These are phyloP conservation scores for Trichophyton schoenleinii DNA, from an alignment of 2,329 filamentous ascomycete genomes.

Conservation along the genomic window DNA sequence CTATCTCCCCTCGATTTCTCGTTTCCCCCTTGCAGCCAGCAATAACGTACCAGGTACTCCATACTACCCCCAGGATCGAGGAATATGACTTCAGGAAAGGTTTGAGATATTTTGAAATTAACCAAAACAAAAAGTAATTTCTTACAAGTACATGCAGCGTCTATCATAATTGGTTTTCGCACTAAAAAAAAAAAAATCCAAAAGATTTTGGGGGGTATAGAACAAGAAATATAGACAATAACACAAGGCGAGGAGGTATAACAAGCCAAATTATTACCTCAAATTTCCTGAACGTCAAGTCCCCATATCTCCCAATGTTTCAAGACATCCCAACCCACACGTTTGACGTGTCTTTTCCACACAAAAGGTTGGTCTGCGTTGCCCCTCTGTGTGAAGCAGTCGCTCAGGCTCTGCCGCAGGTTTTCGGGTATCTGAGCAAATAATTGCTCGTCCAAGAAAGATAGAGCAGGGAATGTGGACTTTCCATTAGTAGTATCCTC, in stretches of 20 bases:
- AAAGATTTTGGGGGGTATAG: background rate
- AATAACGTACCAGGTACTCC: no score
- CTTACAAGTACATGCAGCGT: no score
- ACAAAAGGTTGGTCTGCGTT: conserved; percentile 3
- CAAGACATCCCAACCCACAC: conserved; percentile 30
- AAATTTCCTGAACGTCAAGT: conserved; percentile 30
- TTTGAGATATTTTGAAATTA: no score
- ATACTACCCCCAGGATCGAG: no score
- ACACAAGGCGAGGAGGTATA: background rate
- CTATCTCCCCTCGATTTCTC: background rate
- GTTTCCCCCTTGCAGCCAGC: no score
- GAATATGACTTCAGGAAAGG: no score
- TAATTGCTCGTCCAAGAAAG: background rate
- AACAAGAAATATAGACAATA: background rate
- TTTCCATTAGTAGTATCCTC: background rate
- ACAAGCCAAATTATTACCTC: background rate
- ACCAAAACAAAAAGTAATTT: no score
- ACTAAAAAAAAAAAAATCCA: background rate
- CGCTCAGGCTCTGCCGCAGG: background rate
- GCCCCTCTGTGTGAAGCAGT: background rate
- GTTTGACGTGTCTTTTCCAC: conserved; percentile 24
- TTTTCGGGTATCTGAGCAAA: background rate
- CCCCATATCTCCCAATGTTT: conserved; percentile 35
- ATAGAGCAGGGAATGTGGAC: background rate
- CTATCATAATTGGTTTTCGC: background rate